Base-by-base conservation (phyloP, 2,329 filamentous ascomycete species). In the Phyllosticta paracitricarpa region DNA sequence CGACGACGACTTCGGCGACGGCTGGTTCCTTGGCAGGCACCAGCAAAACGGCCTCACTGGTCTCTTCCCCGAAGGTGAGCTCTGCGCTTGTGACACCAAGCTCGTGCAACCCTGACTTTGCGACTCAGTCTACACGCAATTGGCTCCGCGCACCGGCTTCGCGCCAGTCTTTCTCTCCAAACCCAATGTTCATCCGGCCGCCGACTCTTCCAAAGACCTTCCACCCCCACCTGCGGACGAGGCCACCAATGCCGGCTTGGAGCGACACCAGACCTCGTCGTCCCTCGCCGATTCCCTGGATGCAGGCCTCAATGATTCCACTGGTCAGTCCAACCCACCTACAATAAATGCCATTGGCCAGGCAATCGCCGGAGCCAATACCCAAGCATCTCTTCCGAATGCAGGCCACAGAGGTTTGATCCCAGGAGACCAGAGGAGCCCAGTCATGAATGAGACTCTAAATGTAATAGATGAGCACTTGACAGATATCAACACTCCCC, bases 381-480 rank as follows among this genome's bases (percentile, higher is more conserved):
- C 40, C 40, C 40, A 48, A 48, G 14, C 40, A n/a, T 7, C 12
- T 4, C 40, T 30, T 30, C 28, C 28, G 28, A 30, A 8, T 7
- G 28, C 28, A 30, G 28, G 28, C 28, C 28, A 30, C 28, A 30
- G 58, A 33, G 58, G 9, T 8, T 51, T 61, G 54, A 48, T 48
- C n/a, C 56, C 54, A 40, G 62, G 57, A 54, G 60, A 63, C 66
- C 55, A 85, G 66, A 83, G 86, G 59, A 89, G 85, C 70, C 88
- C 89, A 10, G 92, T 97, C 57, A 88, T 97, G 79, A 91, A 92
- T 71, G 92, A 97, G 73, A 97, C 93, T 0, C 77, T 97, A 58
- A 96, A 91, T 69, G 93, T 97, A 62, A 97, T 97, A 68, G 88
- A 97, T 72, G 93, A 97, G 75, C 93, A 97, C 71, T 96, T 97